Evolutionary conservation across 2,329 filamentous ascomycete genomes (phyloP).

Genomic region (Neoascochyta sp.): DNA sequence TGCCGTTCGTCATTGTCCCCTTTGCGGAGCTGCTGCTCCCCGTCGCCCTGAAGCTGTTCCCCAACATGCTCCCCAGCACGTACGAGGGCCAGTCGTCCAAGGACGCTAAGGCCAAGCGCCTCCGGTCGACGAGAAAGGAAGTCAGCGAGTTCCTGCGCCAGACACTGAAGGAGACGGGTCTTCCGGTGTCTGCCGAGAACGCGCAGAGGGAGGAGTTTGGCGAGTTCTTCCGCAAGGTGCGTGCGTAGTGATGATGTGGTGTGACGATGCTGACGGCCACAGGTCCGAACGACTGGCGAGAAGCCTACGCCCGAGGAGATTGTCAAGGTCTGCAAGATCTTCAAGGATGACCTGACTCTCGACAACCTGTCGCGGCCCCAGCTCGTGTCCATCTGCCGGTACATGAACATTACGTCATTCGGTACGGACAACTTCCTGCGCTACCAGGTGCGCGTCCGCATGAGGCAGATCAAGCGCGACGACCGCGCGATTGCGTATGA

Average conservation of each 20-base stretch:
- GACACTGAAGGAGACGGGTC: slow-evolving; percentile 87
- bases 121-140: slow-evolving; percentile 86
- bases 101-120: slow-evolving; percentile 76
- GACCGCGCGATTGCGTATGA: slow-evolving; percentile 92
- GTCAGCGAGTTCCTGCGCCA: slow-evolving; percentile 86
- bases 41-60: slow-evolving; percentile 89
- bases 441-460: slow-evolving; percentile 93
- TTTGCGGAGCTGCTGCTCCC: slow-evolving; percentile 92
- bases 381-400: slow-evolving; percentile 94
- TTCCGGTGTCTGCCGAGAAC: slow-evolving; percentile 78
- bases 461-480: slow-evolving; percentile 99
- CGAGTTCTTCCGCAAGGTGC: slow-evolving; percentile 93
- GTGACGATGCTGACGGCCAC: slow-evolving; percentile 8
- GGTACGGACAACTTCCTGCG: slow-evolving; percentile 97
- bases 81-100: slow-evolving; percentile 90
- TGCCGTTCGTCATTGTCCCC: slow-evolving; percentile 93
- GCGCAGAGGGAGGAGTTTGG: slow-evolving; percentile 91
- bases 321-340: slow-evolving; percentile 98
- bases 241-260: not conserved
- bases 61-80: slow-evolving; percentile 94
- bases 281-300: slow-evolving; percentile 75
- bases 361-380: slow-evolving; percentile 96
- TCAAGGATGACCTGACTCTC: slow-evolving; percentile 94
- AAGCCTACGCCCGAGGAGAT: slow-evolving; percentile 83
- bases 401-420: slow-evolving; percentile 96